phyloP scores from a whole-genome alignment of 495 filamentous ascomycete genomes.

The Penicillium cataractarum region DNA sequence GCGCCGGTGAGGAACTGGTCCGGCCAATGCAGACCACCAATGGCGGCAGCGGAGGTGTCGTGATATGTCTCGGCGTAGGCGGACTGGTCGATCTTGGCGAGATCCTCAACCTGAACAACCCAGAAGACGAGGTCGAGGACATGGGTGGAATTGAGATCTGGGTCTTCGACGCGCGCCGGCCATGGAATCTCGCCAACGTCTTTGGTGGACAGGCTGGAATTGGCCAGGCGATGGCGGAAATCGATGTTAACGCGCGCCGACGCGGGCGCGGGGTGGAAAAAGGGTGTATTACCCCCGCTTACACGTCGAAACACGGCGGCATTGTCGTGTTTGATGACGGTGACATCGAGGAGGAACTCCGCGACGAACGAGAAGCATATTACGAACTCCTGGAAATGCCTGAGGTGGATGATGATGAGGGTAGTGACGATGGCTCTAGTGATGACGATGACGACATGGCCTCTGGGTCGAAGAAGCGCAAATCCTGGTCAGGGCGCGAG shows the following conservation, averaged over 20 bases:
- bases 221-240: constrained; percentile 46
- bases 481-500: constrained; percentile 78
- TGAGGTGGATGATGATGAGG: constrained; percentile 73
- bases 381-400: constrained; percentile 85
- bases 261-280: constrained; percentile 54
- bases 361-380: constrained; percentile 75
- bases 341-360: constrained; percentile 88
- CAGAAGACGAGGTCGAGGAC: constrained; percentile 59
- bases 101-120: constrained; percentile 64
- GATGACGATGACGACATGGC: constrained; percentile 44
- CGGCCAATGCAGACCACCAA: constrained; percentile 77
- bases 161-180: constrained; percentile 87
- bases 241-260: constrained; percentile 56
- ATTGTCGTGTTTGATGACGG: constrained; percentile 95
- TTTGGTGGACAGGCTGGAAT: constrained; percentile 71
- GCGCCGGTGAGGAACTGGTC: constrained; percentile 74
- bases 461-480: constrained; percentile 67
- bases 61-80: constrained; percentile 90
- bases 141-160: constrained; percentile 85
- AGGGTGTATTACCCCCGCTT: constrained; percentile 71
- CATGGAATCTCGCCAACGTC: constrained; percentile 94
- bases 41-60: constrained; percentile 81
- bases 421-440: constrained; percentile 49
- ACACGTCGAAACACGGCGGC: constrained; percentile 76
- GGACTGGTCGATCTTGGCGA: constrained; percentile 84